A percentile compares a stretch with the other conserved stretches of the same genome.
Conservation (phyloP, 2,329 filamentous ascomycete species). For the Penicillium hesseltinei region DNA sequence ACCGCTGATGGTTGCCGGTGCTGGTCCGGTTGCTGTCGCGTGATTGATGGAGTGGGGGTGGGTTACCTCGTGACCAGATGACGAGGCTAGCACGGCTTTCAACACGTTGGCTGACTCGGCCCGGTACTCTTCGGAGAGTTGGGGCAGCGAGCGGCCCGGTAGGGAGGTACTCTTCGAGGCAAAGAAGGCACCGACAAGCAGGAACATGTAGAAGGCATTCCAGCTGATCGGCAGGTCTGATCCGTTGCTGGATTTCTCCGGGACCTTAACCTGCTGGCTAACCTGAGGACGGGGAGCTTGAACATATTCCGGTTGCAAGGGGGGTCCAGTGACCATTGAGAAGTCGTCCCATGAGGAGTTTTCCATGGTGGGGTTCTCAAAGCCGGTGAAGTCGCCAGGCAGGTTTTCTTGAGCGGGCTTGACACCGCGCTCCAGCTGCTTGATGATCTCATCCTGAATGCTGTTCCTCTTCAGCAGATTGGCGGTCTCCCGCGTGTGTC, state of each 20-base stretch:
- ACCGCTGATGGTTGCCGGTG: conserved; percentile 37
- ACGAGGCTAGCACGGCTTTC: conserved; percentile 46
- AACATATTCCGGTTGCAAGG: conserved; percentile 39
- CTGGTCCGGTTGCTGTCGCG: conserved; percentile 22
- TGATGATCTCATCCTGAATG: conserved; percentile 67
- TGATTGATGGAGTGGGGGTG: conserved; percentile 55
- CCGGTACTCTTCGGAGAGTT: conserved; percentile 48
- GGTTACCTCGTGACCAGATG: conserved; percentile 44
- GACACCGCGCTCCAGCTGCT: conserved; percentile 45
- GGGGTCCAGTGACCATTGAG: conserved; percentile 67
- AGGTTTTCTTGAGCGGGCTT: conserved; percentile 50
- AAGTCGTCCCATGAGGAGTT: conserved; percentile 75
- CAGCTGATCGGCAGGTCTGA: conserved; percentile 65
- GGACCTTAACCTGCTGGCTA: conserved; percentile 37
- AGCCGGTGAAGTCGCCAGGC: conserved; percentile 70
- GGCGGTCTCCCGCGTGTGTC: conserved; percentile 84
- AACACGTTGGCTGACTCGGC: conserved; percentile 49
- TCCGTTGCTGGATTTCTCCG: conserved; percentile 31
- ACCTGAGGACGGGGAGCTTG: conserved; percentile 27
- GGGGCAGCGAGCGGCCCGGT: conserved; percentile 55
- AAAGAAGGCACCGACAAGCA: conserved; percentile 94
- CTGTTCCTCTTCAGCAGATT: conserved; percentile 91
- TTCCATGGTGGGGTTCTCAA: conserved; percentile 81
- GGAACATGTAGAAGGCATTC: conserved; percentile 84
- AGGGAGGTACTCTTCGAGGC: conserved; percentile 75